These are phyloP conservation scores for Vitis vinifera DNA, from an alignment of 164 flowering plant species.

Conservation along the genomic window ASM3070453v1 NC_081814.1:8190001-8190500, in stretches of 20 bases:
- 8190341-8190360: not conserved
- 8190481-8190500: slow-evolving; percentile 10
- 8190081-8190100: slow-evolving; percentile 22
- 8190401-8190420: slow-evolving; percentile 15
- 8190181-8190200: not conserved
- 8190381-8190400: not conserved
- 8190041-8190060: slow-evolving; percentile 13
- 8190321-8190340: too few relatives aligned
- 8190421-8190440: slow-evolving; percentile 31
- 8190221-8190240: too few relatives aligned
- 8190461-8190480: slow-evolving; percentile 25
- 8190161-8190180: slow-evolving; percentile 40
- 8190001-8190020: too few relatives aligned
- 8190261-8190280: too few relatives aligned
- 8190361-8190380: not conserved
- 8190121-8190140: slow-evolving; percentile 29
- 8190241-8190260: too few relatives aligned
- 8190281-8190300: too few relatives aligned
- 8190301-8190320: too few relatives aligned
- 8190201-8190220: too few relatives aligned
- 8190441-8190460: slow-evolving; percentile 25
- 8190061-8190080: slow-evolving; percentile 22
- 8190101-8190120: slow-evolving; percentile 27
- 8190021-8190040: too few relatives aligned
- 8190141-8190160: slow-evolving; percentile 21